phyloP scores from a whole-genome alignment of 306 rosid species.

The Quercus berberidifolia region DNA sequence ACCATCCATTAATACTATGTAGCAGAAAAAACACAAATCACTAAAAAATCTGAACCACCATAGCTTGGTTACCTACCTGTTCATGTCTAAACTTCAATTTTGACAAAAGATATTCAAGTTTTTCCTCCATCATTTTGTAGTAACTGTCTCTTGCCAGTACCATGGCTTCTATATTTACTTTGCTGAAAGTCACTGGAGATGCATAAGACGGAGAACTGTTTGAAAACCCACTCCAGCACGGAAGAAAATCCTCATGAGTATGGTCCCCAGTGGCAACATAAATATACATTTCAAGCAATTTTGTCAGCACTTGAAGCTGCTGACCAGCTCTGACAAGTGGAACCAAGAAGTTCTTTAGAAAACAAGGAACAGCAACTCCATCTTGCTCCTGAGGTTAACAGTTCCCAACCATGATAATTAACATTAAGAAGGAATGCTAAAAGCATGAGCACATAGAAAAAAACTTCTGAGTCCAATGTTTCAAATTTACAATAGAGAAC shows the following conservation, averaged over 20 bases:
- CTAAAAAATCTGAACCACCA: conserved; percentile 14
- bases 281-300: conserved; percentile 79
- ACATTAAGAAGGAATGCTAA: conserved; percentile 18
- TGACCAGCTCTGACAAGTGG: conserved; percentile 95
- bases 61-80: conserved; percentile 66
- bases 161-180: conserved; percentile 53
- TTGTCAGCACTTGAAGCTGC: conserved; percentile 88
- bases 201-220: conserved; percentile 39
- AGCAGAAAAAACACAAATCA: neutral
- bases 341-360: conserved; percentile 58
- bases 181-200: conserved; percentile 60
- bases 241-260: conserved; percentile 70
- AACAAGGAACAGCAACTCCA: conserved; percentile 76
- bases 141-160: conserved; percentile 63
- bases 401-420: conserved; percentile 33
- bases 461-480: conserved; percentile 1
- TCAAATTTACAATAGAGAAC: conserved; percentile 11
- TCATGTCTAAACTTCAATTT: conserved; percentile 62
- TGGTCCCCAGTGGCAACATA: conserved; percentile 47
- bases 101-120: conserved; percentile 47
- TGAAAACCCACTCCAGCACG: conserved; percentile 81
- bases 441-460: conserved; percentile 15
- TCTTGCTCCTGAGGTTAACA: conserved; percentile 64
- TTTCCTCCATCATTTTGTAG: conserved; percentile 67
- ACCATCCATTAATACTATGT: neutral